phyloP scores from a whole-genome alignment of 805 yeast species.

The Saturnispora silvae region DNA sequence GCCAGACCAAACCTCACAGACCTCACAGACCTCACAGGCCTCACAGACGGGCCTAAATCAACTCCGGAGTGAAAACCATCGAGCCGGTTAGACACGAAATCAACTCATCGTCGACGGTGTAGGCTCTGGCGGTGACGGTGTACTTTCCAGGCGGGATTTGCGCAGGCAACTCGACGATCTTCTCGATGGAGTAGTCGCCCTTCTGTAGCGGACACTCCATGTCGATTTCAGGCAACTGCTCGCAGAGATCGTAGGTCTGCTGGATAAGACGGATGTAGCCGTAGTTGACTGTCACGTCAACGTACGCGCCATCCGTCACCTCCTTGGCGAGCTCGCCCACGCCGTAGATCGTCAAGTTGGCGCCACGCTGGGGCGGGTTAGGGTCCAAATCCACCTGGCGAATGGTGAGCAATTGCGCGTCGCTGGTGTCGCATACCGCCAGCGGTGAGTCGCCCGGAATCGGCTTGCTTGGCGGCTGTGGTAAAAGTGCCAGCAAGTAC shows the following conservation, averaged over 20 bases:
- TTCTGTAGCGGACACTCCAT: constrained; percentile 70
- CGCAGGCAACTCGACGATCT: constrained; percentile 72
- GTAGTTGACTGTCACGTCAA: constrained; percentile 85
- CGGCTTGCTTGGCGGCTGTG: constrained; percentile 40
- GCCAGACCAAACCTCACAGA: too few relatives aligned
- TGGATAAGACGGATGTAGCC: constrained; percentile 84
- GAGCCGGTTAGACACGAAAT: constrained; percentile 77
- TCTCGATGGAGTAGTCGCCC: constrained; percentile 58
- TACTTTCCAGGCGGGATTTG: constrained; percentile 96
- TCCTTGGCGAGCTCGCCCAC: constrained; percentile 46
- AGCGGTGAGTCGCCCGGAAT: constrained; percentile 90
- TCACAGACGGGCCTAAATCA: too few relatives aligned
- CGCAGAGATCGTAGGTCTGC: constrained; percentile 90
- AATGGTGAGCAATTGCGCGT: constrained; percentile 55
- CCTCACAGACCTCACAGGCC: too few relatives aligned
- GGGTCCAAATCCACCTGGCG: constrained; percentile 56
- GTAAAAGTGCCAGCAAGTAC: not conserved
- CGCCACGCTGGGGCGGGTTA: constrained; percentile 85
- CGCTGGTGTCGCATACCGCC: constrained; percentile 56
- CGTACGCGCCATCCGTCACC: constrained; percentile 80
- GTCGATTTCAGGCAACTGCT: constrained; percentile 72
- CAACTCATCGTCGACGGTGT: constrained; percentile 68
- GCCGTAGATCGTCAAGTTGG: constrained; percentile 70
- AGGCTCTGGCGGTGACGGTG: constrained; percentile 80
- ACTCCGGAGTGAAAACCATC: constrained; percentile 39